These are phyloP conservation scores for Lagenaria siceraria DNA, from an alignment of 306 rosid genomes.

Conservation along the genomic window DNA sequence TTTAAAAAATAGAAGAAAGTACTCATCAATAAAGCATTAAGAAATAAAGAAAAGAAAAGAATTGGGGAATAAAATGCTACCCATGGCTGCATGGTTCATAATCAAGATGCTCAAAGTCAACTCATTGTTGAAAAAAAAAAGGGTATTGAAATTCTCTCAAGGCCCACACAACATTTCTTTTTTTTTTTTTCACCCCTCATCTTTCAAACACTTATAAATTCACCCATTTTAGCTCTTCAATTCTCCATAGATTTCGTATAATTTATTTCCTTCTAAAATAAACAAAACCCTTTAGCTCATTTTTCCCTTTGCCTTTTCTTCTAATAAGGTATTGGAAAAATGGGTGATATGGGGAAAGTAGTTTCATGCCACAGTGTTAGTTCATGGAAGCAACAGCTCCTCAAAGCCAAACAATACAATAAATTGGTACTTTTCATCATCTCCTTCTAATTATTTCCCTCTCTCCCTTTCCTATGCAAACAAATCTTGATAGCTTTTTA, in stretches of 20 bases:
- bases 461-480: not conserved
- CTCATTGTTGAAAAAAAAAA: not conserved
- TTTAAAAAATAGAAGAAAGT: not conserved
- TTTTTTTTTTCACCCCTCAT: not conserved
- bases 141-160: too few species aligned
- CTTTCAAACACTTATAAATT: not conserved
- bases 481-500: not conserved
- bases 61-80: not conserved
- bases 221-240: not conserved
- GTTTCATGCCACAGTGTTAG: conserved; percentile 32
- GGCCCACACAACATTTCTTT: not conserved
- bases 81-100: not conserved
- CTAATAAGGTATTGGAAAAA: not conserved
- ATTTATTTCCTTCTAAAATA: not conserved
- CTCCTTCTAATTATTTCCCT: not conserved
- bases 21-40: not conserved
- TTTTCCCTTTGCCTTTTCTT: not conserved
- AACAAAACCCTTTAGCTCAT: not conserved
- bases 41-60: not conserved
- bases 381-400: conserved; percentile 34
- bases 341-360: conserved; percentile 38
- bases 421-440: conserved; percentile 28
- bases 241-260: not conserved
- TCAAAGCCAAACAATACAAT: conserved; percentile 31
- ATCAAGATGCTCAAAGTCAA: not conserved